Evolutionary conservation across 139 green algal genomes (phyloP).

Genomic region (Coelastrella sp.): DNA sequence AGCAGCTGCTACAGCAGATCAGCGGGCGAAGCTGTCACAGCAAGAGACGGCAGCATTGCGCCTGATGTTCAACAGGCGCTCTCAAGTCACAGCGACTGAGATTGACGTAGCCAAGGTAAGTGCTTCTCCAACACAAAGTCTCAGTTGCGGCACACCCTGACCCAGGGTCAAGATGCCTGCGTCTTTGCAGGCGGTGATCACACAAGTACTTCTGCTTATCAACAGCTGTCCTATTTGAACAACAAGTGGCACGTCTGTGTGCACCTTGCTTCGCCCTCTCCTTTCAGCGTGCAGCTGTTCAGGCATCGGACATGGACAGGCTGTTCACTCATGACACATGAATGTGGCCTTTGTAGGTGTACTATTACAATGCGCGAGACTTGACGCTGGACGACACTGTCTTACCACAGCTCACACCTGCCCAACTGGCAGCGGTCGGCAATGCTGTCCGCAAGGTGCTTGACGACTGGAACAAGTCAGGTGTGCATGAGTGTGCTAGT

Average conservation of each 20-base stretch:
- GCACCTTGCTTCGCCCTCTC: neutral
- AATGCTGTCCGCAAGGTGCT: neutral
- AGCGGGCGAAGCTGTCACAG: neutral
- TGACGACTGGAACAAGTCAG: neutral
- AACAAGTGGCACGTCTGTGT: neutral
- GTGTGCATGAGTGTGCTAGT: neutral
- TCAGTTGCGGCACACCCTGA: neutral
- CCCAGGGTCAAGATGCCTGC: neutral
- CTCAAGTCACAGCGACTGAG: neutral
- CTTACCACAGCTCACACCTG: neutral
- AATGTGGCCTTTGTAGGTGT: neutral
- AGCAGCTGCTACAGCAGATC: neutral
- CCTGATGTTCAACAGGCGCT: neutral
- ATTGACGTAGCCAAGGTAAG: neutral
- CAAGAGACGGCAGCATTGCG: neutral
- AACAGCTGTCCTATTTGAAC: neutral
- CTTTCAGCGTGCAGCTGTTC: neutral
- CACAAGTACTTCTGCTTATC: neutral
- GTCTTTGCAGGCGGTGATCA: neutral
- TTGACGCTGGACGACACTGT: neutral
- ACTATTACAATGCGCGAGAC: neutral
- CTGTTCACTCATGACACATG: neutral
- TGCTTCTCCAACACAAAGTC: neutral
- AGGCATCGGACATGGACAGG: neutral
- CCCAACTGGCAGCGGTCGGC: neutral